phyloP scores from a whole-genome alignment of 2,329 filamentous ascomycete genomes.

The Plectosphaerella cucumerina region DNA sequence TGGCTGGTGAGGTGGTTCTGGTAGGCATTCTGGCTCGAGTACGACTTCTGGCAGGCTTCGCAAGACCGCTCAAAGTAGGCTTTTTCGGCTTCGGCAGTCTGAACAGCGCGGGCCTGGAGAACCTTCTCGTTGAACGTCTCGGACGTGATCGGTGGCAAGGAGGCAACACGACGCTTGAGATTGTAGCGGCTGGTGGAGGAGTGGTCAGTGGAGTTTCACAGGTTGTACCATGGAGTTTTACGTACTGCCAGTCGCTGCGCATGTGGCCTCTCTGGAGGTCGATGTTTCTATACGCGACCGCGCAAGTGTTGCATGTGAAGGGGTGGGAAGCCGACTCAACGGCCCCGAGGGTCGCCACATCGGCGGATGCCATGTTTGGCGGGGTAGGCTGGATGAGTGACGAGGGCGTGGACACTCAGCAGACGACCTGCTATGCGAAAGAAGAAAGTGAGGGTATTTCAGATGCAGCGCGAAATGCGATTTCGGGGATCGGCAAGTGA shows the following conservation, averaged over 20 bases:
- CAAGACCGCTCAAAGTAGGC: conserved; percentile 85
- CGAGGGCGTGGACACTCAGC: no score
- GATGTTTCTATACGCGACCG: conserved; percentile 91
- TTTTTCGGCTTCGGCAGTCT: conserved; percentile 79
- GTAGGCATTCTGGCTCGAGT: conserved; percentile 95
- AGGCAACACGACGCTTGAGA: conserved; percentile 88
- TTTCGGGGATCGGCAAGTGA: no score
- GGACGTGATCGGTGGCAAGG: conserved; percentile 83
- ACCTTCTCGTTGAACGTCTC: conserved; percentile 96
- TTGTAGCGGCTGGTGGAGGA: conserved; percentile 71
- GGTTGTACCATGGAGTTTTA: conserved; percentile 19
- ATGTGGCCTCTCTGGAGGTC: conserved; percentile 93
- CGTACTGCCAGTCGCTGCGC: conserved; percentile 98
- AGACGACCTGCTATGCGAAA: no score
- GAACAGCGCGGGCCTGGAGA: conserved; percentile 79
- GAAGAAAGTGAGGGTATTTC: no score
- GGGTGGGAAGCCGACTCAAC: conserved; percentile 60
- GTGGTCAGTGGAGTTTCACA: conserved; percentile 3
- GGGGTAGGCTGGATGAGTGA: background rate
- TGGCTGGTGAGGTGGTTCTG: conserved; percentile 87
- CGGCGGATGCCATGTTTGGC: conserved; percentile 41
- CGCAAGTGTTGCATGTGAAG: conserved; percentile 97
- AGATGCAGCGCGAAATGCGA: no score
- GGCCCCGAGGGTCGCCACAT: conserved; percentile 14
- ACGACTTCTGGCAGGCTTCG: conserved; percentile 80